Evolutionary conservation across 2,329 filamentous ascomycete genomes (phyloP), one percentile per base, ranked within the genome.

Genomic region (Alternaria rosae): DNA sequence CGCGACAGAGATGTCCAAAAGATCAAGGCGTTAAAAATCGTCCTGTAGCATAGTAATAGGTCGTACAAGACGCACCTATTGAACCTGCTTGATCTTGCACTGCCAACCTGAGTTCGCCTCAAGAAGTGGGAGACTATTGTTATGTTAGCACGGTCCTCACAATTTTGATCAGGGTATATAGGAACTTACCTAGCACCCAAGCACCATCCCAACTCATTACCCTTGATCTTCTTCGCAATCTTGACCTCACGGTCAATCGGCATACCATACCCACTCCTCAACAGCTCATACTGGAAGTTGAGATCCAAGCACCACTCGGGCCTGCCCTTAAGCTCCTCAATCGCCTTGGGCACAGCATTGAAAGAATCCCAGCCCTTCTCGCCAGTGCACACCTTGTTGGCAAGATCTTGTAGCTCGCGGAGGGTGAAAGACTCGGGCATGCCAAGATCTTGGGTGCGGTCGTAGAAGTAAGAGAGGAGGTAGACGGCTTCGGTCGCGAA

Each of bases 341-440:
- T 79, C 0, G 94, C 96, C 20, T 88, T 89, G 6, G 91, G 89
- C 21, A 97, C 85, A 59, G 87, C 87, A 57, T 86, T 84, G 76
- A 99, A 99, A 0, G 92, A 85, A 68, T 90, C 89, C 95, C 95
- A 99, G 32, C 86, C 84, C 17, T 84, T 76, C 77, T 91, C 87
- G 30, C 94, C 94, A 61, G 88, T 87, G 80, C 95, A 99, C 11
- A 99, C 96, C 42, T 90, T 91, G 67, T 89, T 85, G 0, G 95
- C 89, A 17, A 98, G 87, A 64, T 96, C 92, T 74, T 94, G 91
- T 75, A 99, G 86, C 83, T 99, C 95, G 52, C 90, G 88, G 32
- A 99, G 84, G 1, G 94, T 97, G 81, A 98, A 99, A 6, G 92
- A 94, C 70, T 97, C 93, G n/a, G 96, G 95, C 93, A 99, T 98